Evolutionary conservation across 495 filamentous ascomycete species (phyloP).

Genomic region (Penicillium mononematosum): DNA sequence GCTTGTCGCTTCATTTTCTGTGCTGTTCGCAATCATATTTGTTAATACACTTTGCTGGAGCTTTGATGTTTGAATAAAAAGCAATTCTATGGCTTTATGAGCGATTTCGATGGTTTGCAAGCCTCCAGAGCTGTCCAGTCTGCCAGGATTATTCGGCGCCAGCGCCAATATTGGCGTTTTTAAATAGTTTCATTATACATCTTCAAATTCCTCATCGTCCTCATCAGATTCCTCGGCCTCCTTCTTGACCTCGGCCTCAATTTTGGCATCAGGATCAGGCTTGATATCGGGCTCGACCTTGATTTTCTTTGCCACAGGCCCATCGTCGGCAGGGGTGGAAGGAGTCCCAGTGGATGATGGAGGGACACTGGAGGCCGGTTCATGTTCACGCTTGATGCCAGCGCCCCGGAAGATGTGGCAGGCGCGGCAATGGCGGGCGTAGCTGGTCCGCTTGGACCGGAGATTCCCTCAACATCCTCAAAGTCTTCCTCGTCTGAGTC

Average conservation of each 20-base stretch:
- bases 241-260: constrained; percentile 33
- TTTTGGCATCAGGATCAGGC: constrained; percentile 22
- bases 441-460: constrained; percentile 37
- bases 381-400: constrained; percentile 43
- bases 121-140: not conserved
- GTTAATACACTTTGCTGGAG: not conserved
- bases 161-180: constrained; percentile 14
- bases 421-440: constrained; percentile 38
- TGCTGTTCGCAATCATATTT: not conserved
- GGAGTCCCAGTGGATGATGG: constrained; percentile 47
- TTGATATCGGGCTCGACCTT: constrained; percentile 39
- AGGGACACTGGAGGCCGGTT: constrained; percentile 41
- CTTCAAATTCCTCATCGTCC: constrained; percentile 55
- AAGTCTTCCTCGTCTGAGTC: constrained; percentile 52
- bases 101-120: not conserved
- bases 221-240: constrained; percentile 50
- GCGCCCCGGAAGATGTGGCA: constrained; percentile 16
- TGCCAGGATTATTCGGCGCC: constrained; percentile 16
- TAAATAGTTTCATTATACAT: constrained; percentile 32
- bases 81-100: not conserved
- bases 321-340: constrained; percentile 39
- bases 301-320: constrained; percentile 44
- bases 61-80: not conserved
- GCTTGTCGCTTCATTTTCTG: not conserved
- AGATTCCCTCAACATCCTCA: constrained; percentile 48